Conservation (phyloP, 2,329 filamentous ascomycete species). For the Rhynchosporium graminicola region DNA sequence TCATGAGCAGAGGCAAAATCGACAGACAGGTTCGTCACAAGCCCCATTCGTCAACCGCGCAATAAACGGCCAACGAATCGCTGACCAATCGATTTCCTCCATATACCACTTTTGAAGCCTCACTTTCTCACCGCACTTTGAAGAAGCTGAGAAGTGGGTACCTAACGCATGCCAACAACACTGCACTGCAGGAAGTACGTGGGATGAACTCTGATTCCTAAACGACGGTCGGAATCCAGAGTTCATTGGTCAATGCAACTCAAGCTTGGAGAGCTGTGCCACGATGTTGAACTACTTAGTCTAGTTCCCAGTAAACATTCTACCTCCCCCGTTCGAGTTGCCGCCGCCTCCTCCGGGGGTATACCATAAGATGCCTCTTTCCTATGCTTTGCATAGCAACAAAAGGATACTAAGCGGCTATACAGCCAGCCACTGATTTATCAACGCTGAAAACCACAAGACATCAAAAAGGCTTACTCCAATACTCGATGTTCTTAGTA, state of each 20-base stretch:
- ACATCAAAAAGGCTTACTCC: too few relatives aligned
- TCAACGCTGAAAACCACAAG: too few relatives aligned
- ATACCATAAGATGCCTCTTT: too few relatives aligned
- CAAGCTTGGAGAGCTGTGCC: background rate
- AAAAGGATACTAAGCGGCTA: too few relatives aligned
- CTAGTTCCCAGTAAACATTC: too few relatives aligned
- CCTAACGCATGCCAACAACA: background rate
- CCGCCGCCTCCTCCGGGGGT: too few relatives aligned
- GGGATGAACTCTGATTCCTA: background rate
- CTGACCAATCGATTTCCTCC: background rate
- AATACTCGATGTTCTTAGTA: too few relatives aligned
- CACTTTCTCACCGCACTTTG: conserved; percentile 9
- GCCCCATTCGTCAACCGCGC: background rate
- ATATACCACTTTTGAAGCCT: background rate
- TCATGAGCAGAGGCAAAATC: background rate
- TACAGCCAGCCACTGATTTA: too few relatives aligned
- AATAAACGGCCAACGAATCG: background rate
- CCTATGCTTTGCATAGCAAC: too few relatives aligned
- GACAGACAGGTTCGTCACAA: background rate
- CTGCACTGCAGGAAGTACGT: background rate
- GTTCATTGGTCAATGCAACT: background rate
- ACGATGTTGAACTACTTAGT: background rate
- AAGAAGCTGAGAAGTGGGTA: background rate
- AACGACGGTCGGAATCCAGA: background rate
- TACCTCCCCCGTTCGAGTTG: too few relatives aligned